phyloP scores from a whole-genome alignment of 2,329 filamentous ascomycete species.

The Annulohypoxylon truncatum region DNA sequence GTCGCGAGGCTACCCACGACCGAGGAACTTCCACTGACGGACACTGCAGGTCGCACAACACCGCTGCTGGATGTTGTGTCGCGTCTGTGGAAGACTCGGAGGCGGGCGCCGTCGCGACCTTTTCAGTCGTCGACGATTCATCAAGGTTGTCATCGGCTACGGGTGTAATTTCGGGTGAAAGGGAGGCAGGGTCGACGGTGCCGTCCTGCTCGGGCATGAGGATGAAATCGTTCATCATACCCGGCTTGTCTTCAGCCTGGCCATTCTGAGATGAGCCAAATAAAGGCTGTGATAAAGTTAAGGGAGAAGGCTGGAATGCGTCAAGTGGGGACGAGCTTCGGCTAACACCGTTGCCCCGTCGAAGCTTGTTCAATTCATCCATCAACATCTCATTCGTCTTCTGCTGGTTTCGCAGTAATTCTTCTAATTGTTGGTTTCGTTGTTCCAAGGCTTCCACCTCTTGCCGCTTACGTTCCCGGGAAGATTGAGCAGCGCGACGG shows the following conservation, averaged over 20 bases:
- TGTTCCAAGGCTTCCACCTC: slow-evolving; percentile 89
- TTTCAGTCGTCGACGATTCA: slow-evolving; percentile 41
- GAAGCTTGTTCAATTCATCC: slow-evolving; percentile 63
- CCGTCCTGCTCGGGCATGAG: slow-evolving; percentile 55
- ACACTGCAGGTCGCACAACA: slow-evolving; percentile 99
- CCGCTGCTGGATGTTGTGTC: slow-evolving; percentile 99
- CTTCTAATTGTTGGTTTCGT: slow-evolving; percentile 77
- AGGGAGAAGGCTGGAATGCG: slow-evolving; percentile 58
- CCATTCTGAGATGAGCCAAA: slow-evolving; percentile 58
- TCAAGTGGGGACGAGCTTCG: slow-evolving; percentile 57
- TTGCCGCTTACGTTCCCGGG: slow-evolving; percentile 87
- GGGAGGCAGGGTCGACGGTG: slow-evolving; percentile 71
- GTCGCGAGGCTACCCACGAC: slow-evolving; percentile 59
- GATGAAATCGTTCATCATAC: slow-evolving; percentile 59
- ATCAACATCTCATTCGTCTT: slow-evolving; percentile 62
- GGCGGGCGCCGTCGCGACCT: slow-evolving; percentile 43
- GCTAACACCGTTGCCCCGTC: slow-evolving; percentile 57
- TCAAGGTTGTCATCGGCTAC: slow-evolving; percentile 57
- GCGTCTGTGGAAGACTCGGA: slow-evolving; percentile 74
- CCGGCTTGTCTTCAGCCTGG: slow-evolving; percentile 48
- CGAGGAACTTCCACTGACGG: slow-evolving; percentile 77
- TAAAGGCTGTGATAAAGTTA: slow-evolving; percentile 69
- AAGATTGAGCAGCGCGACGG: slow-evolving; percentile 95
- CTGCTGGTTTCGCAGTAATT: slow-evolving; percentile 69
- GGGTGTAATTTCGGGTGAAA: slow-evolving; percentile 68